phyloP scores from a whole-genome alignment of 805 yeast species.

The Cyberlindnera sargentensis region DNA sequence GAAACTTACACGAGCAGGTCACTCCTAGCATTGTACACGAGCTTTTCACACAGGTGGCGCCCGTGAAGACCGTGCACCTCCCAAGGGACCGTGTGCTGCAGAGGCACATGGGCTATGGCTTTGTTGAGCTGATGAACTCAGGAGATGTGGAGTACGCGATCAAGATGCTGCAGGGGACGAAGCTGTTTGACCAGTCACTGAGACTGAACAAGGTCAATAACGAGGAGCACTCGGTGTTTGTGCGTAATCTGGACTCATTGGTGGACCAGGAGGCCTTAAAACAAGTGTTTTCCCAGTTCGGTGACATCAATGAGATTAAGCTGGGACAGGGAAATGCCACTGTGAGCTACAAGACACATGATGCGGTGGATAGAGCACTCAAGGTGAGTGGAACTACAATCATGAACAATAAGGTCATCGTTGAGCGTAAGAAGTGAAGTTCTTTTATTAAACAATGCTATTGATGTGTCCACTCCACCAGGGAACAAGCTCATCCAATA shows the following conservation, averaged over 20 bases:
- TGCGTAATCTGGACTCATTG: slow-evolving; percentile 42
- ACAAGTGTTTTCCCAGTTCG: slow-evolving; percentile 56
- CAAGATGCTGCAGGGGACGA: slow-evolving; percentile 50
- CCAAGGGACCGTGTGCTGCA: slow-evolving; percentile 73
- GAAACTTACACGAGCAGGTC: slow-evolving; percentile 73
- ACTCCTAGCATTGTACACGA: slow-evolving; percentile 72
- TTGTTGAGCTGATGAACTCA: slow-evolving; percentile 57
- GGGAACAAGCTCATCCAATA: slow-evolving; percentile 23
- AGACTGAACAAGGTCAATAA: slow-evolving; percentile 45
- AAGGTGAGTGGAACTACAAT: slow-evolving; percentile 63
- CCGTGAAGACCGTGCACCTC: slow-evolving; percentile 59
- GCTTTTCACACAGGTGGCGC: slow-evolving; percentile 78
- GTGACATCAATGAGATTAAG: slow-evolving; percentile 46
- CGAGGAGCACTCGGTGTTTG: slow-evolving; percentile 5
- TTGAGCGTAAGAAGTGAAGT: slow-evolving; percentile 27
- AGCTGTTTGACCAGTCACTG: slow-evolving; percentile 54
- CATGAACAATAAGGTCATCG: slow-evolving; percentile 53
- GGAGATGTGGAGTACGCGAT: slow-evolving; percentile 68
- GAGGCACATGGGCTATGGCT: slow-evolving; percentile 82
- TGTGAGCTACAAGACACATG: slow-evolving; percentile 56
- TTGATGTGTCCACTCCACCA: neutral
- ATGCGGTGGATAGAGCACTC: slow-evolving; percentile 65
- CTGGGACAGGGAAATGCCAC: slow-evolving; percentile 55
- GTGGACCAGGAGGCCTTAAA: slow-evolving; percentile 52
- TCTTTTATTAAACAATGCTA: slow-evolving; percentile 12